Percentiles rank a stretch among this genome's conserved stretches.
These are phyloP conservation scores for Alternaria postmessia DNA, from an alignment of 2,329 filamentous ascomycete species.

Conservation along the genomic window DNA sequence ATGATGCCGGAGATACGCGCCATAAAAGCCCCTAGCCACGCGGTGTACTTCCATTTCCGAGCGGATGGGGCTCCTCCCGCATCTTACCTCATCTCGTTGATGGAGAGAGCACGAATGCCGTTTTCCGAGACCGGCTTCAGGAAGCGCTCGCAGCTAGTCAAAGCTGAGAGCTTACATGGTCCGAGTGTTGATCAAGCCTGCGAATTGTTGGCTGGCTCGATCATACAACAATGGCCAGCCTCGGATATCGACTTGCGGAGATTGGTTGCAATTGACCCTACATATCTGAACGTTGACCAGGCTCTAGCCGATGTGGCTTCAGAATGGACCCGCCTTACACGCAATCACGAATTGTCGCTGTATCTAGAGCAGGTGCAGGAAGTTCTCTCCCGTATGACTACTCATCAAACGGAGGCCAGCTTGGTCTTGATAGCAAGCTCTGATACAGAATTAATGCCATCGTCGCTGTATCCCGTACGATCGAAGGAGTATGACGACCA, in stretches of 20 bases:
- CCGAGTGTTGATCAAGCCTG: slow-evolving; percentile 42
- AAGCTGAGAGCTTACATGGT: slow-evolving; percentile 35
- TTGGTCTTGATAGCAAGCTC: neutral
- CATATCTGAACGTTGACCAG: slow-evolving; percentile 45
- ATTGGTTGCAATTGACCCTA: slow-evolving; percentile 34
- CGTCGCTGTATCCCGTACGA: slow-evolving; percentile 1
- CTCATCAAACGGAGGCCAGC: neutral
- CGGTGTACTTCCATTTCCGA: slow-evolving; percentile 47
- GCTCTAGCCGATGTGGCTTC: slow-evolving; percentile 54
- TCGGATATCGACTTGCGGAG: slow-evolving; percentile 40
- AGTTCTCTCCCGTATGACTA: slow-evolving; percentile 28
- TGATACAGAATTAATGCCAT: neutral
- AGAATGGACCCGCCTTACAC: slow-evolving; percentile 60
- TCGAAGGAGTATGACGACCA: slow-evolving; percentile 5
- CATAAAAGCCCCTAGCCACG: slow-evolving; percentile 48
- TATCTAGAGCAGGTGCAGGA: slow-evolving; percentile 57
- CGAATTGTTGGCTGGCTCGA: slow-evolving; percentile 50
- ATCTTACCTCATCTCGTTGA: slow-evolving; percentile 13
- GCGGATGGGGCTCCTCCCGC: slow-evolving; percentile 40
- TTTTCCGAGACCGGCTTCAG: slow-evolving; percentile 39
- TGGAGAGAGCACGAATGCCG: slow-evolving; percentile 39
- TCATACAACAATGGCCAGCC: slow-evolving; percentile 53
- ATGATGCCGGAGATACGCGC: slow-evolving; percentile 52
- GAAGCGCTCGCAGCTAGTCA: slow-evolving; percentile 35
- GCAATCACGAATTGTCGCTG: slow-evolving; percentile 57